phyloP scores from a whole-genome alignment of 257 asterid species.

The Solanum infundibuliforme region DNA sequence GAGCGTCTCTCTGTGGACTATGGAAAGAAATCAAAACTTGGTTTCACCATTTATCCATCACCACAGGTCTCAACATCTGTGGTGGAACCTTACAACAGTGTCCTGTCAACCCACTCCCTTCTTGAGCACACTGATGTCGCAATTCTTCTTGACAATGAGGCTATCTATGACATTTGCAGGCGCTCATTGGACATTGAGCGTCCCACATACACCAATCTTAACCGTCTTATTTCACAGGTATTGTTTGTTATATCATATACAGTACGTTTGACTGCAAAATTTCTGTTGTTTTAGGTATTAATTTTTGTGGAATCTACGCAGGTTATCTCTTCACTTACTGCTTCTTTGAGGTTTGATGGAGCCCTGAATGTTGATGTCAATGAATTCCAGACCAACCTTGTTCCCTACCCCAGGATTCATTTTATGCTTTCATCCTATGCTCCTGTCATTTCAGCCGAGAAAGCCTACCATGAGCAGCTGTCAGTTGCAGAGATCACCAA shows the following conservation, averaged over 20 bases:
- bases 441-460: constrained; percentile 14
- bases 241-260: not conserved
- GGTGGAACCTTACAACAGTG: constrained; percentile 21
- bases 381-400: constrained; percentile 23
- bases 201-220: constrained; percentile 18
- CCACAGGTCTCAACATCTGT: constrained; percentile 21
- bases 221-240: constrained; percentile 21
- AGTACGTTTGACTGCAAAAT: not conserved
- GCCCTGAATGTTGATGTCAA: constrained; percentile 18
- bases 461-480: constrained; percentile 17
- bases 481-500: constrained; percentile 16
- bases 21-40: constrained; percentile 21
- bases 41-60: constrained; percentile 18
- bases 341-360: constrained; percentile 21
- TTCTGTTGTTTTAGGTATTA: not conserved
- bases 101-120: constrained; percentile 18
- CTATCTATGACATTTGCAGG: constrained; percentile 2
- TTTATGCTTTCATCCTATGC: constrained; percentile 17
- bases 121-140: constrained; percentile 22
- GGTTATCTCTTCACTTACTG: constrained; percentile 19
- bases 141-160: constrained; percentile 8
- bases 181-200: constrained; percentile 11
- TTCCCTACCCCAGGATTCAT: constrained; percentile 12
- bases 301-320: not conserved
- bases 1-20: constrained; percentile 19